These are phyloP conservation scores for Phaeoacremonium minimum DNA, from an alignment of 2,329 filamentous ascomycete species.

Conservation along the genomic window DNA sequence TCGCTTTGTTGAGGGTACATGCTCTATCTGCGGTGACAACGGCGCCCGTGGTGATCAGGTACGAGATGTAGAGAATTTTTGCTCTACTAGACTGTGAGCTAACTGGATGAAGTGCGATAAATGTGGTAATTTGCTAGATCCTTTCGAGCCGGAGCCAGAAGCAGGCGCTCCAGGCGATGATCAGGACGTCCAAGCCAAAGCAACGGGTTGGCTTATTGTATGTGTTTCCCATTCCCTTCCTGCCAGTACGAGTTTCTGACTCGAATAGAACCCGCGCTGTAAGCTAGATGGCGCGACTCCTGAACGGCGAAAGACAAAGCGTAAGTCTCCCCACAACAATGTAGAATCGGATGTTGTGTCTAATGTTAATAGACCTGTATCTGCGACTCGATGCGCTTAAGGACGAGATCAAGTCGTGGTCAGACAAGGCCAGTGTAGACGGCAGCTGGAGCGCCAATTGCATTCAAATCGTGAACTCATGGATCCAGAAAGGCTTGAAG, in stretches of 20 bases:
- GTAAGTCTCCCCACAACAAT: too few relatives aligned
- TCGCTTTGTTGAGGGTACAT: conserved; percentile 78
- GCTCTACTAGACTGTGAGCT: too few relatives aligned
- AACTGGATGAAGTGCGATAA: conserved; percentile 44
- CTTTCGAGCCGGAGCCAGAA: conserved; percentile 49
- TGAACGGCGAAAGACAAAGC: conserved; percentile 77
- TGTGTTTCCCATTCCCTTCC: too few relatives aligned
- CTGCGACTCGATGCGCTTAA: conserved; percentile 83
- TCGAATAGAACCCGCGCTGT: conserved; percentile 82
- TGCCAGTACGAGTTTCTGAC: too few relatives aligned
- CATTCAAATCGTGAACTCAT: conserved; percentile 71
- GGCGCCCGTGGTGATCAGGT: conserved; percentile 69
- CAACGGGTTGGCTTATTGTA: conserved; percentile 32
- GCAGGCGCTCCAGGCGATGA: conserved; percentile 23
- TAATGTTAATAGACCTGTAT: too few relatives aligned
- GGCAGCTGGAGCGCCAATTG: conserved; percentile 76
- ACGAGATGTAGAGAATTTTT: too few relatives aligned
- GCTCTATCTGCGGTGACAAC: conserved; percentile 67
- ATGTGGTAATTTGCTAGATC: conserved; percentile 68
- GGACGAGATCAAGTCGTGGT: conserved; percentile 73
- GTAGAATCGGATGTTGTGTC: too few relatives aligned
- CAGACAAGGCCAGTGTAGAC: conserved; percentile 65
- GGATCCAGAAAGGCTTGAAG: conserved; percentile 80
- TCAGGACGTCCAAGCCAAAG: conserved; percentile 33
- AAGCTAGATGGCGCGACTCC: conserved; percentile 86